These are phyloP conservation scores for Pouteria campechiana DNA, from an alignment of 179 eudicot genomes.

Conservation along the genomic window DNA sequence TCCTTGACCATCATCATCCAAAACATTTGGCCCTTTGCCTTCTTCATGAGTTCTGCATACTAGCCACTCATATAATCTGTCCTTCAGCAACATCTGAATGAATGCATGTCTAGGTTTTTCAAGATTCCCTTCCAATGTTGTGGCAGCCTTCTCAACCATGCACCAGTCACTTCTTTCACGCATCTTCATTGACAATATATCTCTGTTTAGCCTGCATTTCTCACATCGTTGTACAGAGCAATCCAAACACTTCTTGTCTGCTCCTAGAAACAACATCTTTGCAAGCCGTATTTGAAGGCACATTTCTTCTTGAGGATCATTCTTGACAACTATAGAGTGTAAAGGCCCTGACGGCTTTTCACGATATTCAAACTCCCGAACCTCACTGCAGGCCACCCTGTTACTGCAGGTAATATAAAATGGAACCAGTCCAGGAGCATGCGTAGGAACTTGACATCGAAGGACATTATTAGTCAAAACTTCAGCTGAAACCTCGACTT, in stretches of 20 bases:
- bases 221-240: constrained; percentile 1
- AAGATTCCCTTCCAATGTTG: not conserved
- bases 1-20: constrained; percentile 59
- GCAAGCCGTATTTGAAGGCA: constrained; percentile 30
- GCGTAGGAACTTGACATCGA: constrained; percentile 50
- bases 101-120: not conserved
- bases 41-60: constrained; percentile 39
- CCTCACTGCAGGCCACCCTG: constrained; percentile 73
- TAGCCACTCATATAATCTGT: constrained; percentile 34
- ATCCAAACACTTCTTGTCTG: constrained; percentile 1
- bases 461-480: constrained; percentile 30
- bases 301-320: constrained; percentile 18
- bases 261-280: constrained; percentile 13
- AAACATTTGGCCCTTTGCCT: constrained; percentile 36
- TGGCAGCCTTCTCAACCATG: constrained; percentile 19
- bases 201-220: constrained; percentile 7
- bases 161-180: constrained; percentile 13
- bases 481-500: constrained; percentile 55
- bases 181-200: not conserved
- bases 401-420: constrained; percentile 60
- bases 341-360: constrained; percentile 8
- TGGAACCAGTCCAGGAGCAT: constrained; percentile 49
- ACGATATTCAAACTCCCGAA: constrained; percentile 56
- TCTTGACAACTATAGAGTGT: not conserved
- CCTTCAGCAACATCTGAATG: constrained; percentile 22